Conservation (phyloP, 2,329 filamentous ascomycete genomes). For the Fusarium udum region DNA sequence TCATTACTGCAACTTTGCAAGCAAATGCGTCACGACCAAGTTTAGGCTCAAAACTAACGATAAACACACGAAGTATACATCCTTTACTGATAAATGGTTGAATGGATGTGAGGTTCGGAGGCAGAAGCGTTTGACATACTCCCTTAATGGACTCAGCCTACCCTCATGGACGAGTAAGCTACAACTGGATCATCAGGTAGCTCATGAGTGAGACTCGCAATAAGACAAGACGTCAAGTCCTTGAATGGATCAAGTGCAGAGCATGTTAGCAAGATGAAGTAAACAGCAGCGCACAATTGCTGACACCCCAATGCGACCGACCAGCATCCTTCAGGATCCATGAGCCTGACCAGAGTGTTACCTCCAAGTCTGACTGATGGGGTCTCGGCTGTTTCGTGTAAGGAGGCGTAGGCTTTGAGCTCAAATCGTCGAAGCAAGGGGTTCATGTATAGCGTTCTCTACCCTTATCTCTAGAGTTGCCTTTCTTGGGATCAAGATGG, state of each 20-base stretch:
- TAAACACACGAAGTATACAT: fast-evolving
- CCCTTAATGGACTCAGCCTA: too few relatives aligned
- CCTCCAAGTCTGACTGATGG: not conserved
- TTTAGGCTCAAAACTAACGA: too few relatives aligned
- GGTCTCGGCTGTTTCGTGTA: not conserved
- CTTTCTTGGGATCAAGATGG: too few relatives aligned
- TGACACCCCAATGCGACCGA: not conserved
- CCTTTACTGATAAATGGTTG: not conserved
- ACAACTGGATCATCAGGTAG: not conserved
- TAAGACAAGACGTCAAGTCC: fast-evolving
- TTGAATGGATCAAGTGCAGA: fast-evolving
- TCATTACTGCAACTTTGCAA: not conserved
- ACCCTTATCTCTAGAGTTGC: not conserved
- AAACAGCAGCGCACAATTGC: not conserved
- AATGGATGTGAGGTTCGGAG: not conserved
- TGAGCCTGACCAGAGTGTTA: not conserved
- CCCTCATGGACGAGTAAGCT: fast-evolving
- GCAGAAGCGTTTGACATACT: not conserved
- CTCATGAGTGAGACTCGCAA: not conserved
- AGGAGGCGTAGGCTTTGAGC: not conserved
- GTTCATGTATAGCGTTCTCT: not conserved
- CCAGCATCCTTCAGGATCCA: not conserved
- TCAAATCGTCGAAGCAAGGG: too few relatives aligned
- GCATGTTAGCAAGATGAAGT: not conserved
- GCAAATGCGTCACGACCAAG: not conserved